Conservation (phyloP, 2,329 filamentous ascomycete species). For the Pleoardoris graminearum region DNA sequence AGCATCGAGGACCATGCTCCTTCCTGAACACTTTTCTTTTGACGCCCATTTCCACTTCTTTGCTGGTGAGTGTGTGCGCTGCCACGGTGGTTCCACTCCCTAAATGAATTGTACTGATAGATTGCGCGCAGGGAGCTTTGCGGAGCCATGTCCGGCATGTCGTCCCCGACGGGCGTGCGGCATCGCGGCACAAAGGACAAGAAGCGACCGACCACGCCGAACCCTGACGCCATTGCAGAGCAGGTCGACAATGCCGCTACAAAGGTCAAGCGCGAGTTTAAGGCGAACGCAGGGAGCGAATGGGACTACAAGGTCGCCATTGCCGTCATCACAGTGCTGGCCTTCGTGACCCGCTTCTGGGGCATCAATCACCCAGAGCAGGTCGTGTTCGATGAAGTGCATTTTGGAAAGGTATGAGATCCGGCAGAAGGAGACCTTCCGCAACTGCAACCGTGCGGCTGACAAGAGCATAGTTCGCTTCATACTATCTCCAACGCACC, state of each 20-base stretch:
- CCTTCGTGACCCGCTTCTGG: slow-evolving; percentile 92
- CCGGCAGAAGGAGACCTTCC: neutral
- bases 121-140: slow-evolving; percentile 29
- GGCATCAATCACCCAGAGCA: slow-evolving; percentile 93
- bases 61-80: slow-evolving; percentile 25
- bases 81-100: neutral
- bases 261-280: slow-evolving; percentile 40
- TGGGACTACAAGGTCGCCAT: slow-evolving; percentile 84
- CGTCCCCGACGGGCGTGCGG: slow-evolving; percentile 44
- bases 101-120: slow-evolving; percentile 18
- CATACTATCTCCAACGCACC: slow-evolving; percentile 87
- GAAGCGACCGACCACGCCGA: slow-evolving; percentile 44
- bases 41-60: slow-evolving; percentile 19
- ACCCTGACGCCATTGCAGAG: slow-evolving; percentile 33
- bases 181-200: slow-evolving; percentile 46
- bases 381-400: slow-evolving; percentile 98
- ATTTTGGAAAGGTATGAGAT: slow-evolving; percentile 89
- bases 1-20: slow-evolving; percentile 18
- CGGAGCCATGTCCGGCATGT: slow-evolving; percentile 37
- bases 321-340: slow-evolving; percentile 74
- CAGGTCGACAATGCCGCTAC: slow-evolving; percentile 33
- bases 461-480: slow-evolving; percentile 51
- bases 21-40: slow-evolving; percentile 23
- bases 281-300: slow-evolving; percentile 58
- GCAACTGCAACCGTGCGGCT: slow-evolving; percentile 18